Evolutionary conservation across 768 basidiomycete species (phyloP).

Genomic region (Russula sp.): DNA sequence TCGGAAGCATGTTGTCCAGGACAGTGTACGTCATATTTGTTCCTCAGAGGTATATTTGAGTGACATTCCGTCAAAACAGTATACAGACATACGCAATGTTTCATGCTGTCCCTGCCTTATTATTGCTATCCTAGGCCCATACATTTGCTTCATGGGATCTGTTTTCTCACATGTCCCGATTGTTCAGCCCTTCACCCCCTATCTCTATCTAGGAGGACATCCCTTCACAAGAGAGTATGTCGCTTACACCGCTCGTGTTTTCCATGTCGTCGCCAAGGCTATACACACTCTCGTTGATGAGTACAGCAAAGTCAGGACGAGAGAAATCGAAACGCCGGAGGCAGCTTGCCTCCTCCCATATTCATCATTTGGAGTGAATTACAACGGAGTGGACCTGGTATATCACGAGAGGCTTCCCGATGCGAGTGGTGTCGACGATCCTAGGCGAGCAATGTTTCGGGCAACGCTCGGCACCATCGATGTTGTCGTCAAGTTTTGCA

Average conservation of each 20-base stretch:
- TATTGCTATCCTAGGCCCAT: conserved; percentile 17
- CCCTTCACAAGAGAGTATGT: neutral
- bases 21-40: neutral
- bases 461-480: neutral
- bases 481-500: neutral
- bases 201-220: too few species aligned
- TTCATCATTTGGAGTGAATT: neutral
- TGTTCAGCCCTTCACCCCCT: neutral
- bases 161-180: conserved; percentile 17
- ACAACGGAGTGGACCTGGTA: neutral
- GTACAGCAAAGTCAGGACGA: neutral
- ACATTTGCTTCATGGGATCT: conserved; percentile 16
- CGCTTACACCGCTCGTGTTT: neutral
- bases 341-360: neutral
- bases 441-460: neutral
- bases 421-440: neutral
- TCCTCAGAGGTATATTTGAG: neutral
- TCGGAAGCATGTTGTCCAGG: neutral
- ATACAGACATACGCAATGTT: neutral
- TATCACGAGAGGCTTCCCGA: neutral
- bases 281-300: neutral
- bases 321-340: neutral
- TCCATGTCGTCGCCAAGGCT: neutral
- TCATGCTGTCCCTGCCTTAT: conserved; percentile 23
- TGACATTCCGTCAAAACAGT: neutral